Evolutionary conservation across 2,329 filamentous ascomycete species (phyloP), one percentile per base, ranked within the genome.

Genomic region (Coniochaeta pulveracea): DNA sequence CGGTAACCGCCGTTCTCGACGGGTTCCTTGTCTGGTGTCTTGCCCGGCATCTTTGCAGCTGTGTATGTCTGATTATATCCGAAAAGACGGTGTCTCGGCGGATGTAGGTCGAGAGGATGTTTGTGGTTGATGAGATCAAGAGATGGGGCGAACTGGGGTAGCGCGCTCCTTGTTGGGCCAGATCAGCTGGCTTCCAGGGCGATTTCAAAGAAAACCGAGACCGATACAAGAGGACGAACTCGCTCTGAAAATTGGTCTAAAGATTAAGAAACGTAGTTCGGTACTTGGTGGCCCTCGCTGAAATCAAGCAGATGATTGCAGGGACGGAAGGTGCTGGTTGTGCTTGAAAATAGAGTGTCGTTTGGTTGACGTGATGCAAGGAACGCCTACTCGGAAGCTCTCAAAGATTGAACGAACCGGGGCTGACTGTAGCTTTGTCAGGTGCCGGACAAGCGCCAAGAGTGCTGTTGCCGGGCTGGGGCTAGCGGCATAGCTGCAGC

Each of bases 11-110:
- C 72, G 57, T 84, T 83, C 54, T 79, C 75, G 46, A 72, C 62
- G 40, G 77, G 72, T 58, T 81, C 72, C 41, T 79, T 78, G 60
- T 79, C 76, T 50, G 78, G 76, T 50, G 80, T 80, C 58, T 83
- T 80, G 57, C 79, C 72, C 47, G 76, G 77, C 78, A 84, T 84
- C 45, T 52, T 57, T 50, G 46, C 36, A 22, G 26, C 25, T 40
- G 33, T 34, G 19, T 16, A 28, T 34, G 34, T 17, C 33, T 26
- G 26, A 18, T 17, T 27, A 26, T 26, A 29, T 7, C 26, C 19
- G 33, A 10, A 18, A 17, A 19, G 15, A 14, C 19, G 21, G 14
- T 35, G 26, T 15, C 34, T 35, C 33, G 24, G 37, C 37, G 34
- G 37, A 29, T 31, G 28, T 4, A 31, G 28, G 26, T 28, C 22